Evolutionary conservation across 352 stramenopile species (phyloP), one percentile per base, ranked within the genome.

Genomic region (Globisporangium perplexum): DNA sequence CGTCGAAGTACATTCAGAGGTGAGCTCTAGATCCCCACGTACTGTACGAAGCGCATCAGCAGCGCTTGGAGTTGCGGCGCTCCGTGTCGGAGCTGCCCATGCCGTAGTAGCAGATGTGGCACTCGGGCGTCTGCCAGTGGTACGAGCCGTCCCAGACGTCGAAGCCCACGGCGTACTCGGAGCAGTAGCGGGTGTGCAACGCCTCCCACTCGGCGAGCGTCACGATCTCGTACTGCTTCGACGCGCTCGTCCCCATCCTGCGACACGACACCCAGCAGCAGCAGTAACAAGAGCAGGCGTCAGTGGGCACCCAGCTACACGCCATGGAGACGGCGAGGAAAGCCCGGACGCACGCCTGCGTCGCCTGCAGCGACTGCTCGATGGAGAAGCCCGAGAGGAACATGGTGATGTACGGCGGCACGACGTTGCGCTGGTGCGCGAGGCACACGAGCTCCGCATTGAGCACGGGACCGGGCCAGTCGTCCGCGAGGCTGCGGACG

Each of bases 211-310:
- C 85, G 47, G 53, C 65, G 30, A 71, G 69, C 8, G 85, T 92
- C 48, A 95, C 83, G 50, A 95, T 93, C 60, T 95, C 85, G 59
- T 95, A 95, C 62, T 91, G 78, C 23, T 70, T 83, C 8, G 81
- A 72, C 20, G 68, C 58, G 28, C 64, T 75, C 1, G 76, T 67
- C 1, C 71, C 70, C 3, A 86, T 57, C 43, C 83, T 90, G 38
- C 15, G 38, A 4, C 30, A 15, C 30, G 30, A 10, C 8, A 35
- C 30, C 11, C 8, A 8, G 30, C 30, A 35, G 30, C 10, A 35
- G 12, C 30, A 12, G 8, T 12, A 35, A 4, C 8, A 35, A 17
- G 5, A 43, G 15, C 4, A 22, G 17, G 38, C 15, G 17, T 43
- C 30, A 35, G 26, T 30, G 26, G 3, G 5, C 5, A 5, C 5